Percentiles rank a stretch among this genome's conserved stretches.
Evolutionary conservation across 768 basidiomycete genomes (phyloP).

Genomic region (Tulasnella sp.): DNA sequence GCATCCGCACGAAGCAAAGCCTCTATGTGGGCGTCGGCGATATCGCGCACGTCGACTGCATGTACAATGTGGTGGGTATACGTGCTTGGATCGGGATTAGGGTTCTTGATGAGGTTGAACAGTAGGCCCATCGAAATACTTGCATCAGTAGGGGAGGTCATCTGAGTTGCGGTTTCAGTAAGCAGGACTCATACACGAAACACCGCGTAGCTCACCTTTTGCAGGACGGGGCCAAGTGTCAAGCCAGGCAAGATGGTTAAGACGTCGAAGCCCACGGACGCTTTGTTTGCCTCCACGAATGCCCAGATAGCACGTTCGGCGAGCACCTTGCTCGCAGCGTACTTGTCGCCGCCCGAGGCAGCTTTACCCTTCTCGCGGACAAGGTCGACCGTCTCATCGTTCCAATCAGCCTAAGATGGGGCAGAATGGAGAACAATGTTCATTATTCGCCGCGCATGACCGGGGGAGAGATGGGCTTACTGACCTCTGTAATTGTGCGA

Average conservation of each 20-base stretch:
- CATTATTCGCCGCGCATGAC: slow-evolving; percentile 46
- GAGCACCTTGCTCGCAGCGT: slow-evolving; percentile 38
- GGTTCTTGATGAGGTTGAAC: not conserved
- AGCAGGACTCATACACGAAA: not conserved
- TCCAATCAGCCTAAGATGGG: slow-evolving; percentile 42
- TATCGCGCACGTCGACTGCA: slow-evolving; percentile 43
- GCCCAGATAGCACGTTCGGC: slow-evolving; percentile 35
- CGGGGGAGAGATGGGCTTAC: not conserved
- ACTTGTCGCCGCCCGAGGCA: slow-evolving; percentile 38
- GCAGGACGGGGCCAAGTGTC: slow-evolving; percentile 30
- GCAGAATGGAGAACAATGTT: slow-evolving; percentile 44
- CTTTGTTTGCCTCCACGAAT: slow-evolving; percentile 34
- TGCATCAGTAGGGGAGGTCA: not conserved
- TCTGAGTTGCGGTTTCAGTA: not conserved
- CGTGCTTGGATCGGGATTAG: not conserved
- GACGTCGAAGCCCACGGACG: slow-evolving; percentile 37
- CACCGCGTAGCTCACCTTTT: not conserved
- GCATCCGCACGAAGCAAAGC: slow-evolving; percentile 37
- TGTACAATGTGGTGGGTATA: not conserved
- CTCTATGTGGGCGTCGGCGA: slow-evolving; percentile 40
- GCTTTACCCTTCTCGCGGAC: slow-evolving; percentile 40
- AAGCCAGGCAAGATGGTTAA: slow-evolving; percentile 40
- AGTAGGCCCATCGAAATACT: not conserved
- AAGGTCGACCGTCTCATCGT: slow-evolving; percentile 36
- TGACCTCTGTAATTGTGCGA: not conserved